phyloP scores from a whole-genome alignment of 1,284 basidiomycete genomes.

The Pterulicium gracile region DNA sequence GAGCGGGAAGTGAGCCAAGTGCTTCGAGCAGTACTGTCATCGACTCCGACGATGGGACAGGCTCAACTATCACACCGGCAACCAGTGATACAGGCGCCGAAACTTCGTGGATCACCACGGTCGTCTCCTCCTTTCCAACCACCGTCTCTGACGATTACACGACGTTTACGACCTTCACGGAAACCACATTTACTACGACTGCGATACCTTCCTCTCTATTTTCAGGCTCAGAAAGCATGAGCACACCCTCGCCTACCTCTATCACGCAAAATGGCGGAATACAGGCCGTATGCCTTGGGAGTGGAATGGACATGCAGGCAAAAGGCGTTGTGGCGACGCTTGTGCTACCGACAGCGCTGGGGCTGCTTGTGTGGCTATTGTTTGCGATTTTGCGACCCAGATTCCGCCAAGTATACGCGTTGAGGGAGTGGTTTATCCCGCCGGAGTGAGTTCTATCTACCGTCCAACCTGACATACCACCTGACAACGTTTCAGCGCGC shows the following conservation, averaged over 20 bases:
- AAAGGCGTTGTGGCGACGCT: constrained; percentile 49
- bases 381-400: constrained; percentile 59
- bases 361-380: constrained; percentile 56
- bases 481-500: constrained; percentile 30
- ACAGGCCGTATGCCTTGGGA: constrained; percentile 38
- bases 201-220: constrained; percentile 11
- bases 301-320: constrained; percentile 53
- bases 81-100: too few species aligned
- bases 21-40: too few species aligned
- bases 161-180: constrained; percentile 32
- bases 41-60: too few species aligned
- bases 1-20: too few species aligned
- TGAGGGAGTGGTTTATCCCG: constrained; percentile 66
- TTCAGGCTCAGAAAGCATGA: not conserved
- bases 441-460: constrained; percentile 39
- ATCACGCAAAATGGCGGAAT: not conserved
- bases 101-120: constrained; percentile 19
- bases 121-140: constrained; percentile 22
- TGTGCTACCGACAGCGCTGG: constrained; percentile 43
- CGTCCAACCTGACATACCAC: not conserved
- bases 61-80: too few species aligned
- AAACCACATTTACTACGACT: constrained; percentile 17
- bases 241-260: constrained; percentile 1
- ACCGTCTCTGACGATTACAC: constrained; percentile 29
- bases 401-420: constrained; percentile 57